Evolutionary conservation across 129 eudicot species (phyloP).

Genomic region (Tagetes patula): DNA sequence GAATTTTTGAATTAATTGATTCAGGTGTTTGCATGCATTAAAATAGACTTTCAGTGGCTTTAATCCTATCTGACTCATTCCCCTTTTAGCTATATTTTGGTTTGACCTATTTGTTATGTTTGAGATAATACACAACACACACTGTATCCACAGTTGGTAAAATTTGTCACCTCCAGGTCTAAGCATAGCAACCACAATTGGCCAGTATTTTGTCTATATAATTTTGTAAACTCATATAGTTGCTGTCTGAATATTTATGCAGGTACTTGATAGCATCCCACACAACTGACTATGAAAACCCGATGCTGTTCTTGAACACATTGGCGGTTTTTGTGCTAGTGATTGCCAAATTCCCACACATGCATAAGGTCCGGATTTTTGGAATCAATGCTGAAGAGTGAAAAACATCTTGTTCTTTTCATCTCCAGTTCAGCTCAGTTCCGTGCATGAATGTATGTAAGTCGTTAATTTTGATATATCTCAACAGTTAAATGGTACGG

Average conservation of each 20-base stretch:
- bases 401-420: conserved; percentile 20
- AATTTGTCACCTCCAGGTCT: neutral
- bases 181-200: neutral
- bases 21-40: neutral
- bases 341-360: conserved; percentile 87
- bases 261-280: conserved; percentile 97
- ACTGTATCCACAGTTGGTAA: neutral
- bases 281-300: conserved; percentile 86
- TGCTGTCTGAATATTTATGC: conserved; percentile 19
- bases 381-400: conserved; percentile 88
- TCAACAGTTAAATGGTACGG: conserved; percentile 16
- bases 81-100: neutral
- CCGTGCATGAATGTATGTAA: conserved; percentile 34
- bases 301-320: conserved; percentile 84
- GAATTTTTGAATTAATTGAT: neutral
- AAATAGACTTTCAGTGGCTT: neutral
- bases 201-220: conserved; percentile 5
- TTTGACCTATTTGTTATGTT: neutral
- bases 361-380: conserved; percentile 97
- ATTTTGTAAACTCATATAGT: conserved; percentile 6
- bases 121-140: neutral
- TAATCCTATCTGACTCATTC: neutral
- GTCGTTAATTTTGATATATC: conserved; percentile 44
- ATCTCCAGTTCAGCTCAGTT: conserved; percentile 19
- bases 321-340: conserved; percentile 78